phyloP scores from a whole-genome alignment of 139 green algal genomes.

The Dunaliella primolecta region DNA sequence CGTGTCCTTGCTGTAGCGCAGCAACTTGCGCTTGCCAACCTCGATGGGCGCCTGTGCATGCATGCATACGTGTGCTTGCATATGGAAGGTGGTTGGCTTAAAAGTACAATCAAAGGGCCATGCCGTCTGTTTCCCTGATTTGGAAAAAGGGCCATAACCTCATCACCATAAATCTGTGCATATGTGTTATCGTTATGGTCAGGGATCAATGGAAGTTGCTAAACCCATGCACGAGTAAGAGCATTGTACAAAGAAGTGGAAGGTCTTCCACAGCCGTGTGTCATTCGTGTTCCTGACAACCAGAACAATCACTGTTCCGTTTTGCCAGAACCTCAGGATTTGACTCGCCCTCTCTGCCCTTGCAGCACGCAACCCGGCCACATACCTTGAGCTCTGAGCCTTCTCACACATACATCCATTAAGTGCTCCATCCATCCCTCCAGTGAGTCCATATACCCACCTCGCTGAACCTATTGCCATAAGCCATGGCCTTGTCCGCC shows the following conservation, averaged over 20 bases:
- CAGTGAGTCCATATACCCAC: background rate
- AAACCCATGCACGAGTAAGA: too few species aligned
- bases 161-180: too few species aligned
- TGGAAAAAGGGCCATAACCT: too few species aligned
- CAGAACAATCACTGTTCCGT: background rate
- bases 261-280: background rate
- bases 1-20: background rate
- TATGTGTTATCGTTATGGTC: too few species aligned
- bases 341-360: background rate
- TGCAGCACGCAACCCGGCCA: background rate
- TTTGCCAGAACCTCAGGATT: background rate
- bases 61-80: background rate
- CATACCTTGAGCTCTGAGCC: too few species aligned
- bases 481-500: background rate
- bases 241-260: too few species aligned
- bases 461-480: background rate
- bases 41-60: background rate
- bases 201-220: too few species aligned
- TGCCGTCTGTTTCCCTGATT: too few species aligned
- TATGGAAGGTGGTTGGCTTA: too few species aligned
- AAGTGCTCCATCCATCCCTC: too few species aligned
- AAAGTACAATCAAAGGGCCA: too few species aligned
- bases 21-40: background rate
- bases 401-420: background rate
- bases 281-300: background rate